A percentile compares a stretch with the other conserved stretches of the same genome.
These are phyloP conservation scores for Xylariaceae sp. DNA, from an alignment of 2,329 filamentous ascomycete species.

Conservation along the genomic window DNA sequence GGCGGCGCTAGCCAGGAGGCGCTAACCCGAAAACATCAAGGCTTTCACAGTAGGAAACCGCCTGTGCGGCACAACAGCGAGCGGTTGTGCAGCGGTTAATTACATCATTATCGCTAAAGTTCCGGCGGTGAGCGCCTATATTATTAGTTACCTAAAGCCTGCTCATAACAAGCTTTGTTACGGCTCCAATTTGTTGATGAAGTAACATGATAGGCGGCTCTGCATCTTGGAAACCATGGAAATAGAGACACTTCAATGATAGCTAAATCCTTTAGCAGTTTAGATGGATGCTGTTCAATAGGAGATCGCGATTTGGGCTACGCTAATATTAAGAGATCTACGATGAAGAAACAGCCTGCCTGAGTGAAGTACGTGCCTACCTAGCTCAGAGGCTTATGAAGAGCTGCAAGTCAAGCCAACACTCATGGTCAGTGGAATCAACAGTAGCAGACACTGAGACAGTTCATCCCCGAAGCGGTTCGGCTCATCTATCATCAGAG, in stretches of 20 bases:
- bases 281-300: background rate
- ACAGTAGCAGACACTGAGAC: constrained; percentile 21
- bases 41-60: constrained; percentile 10
- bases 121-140: constrained; percentile 34
- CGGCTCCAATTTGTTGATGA: too few relatives aligned
- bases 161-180: too few relatives aligned
- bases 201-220: too few relatives aligned
- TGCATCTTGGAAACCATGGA: too few relatives aligned
- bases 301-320: constrained; percentile 12
- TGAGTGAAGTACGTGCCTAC: background rate
- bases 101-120: constrained; percentile 33
- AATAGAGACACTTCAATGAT: too few relatives aligned
- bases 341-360: background rate
- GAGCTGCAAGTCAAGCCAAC: background rate
- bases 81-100: constrained; percentile 22
- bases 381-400: background rate
- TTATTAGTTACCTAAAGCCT: constrained; percentile 24
- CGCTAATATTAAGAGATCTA: background rate
- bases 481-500: constrained; percentile 4
- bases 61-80: constrained; percentile 7
- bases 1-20: background rate
- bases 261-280: too few relatives aligned
- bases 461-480: constrained; percentile 10
- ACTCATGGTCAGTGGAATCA: constrained; percentile 17
- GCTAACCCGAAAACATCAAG: constrained; percentile 25